A percentile compares a stretch with the other conserved stretches of the same genome.
phyloP scores from a whole-genome alignment of 257 asterid genomes.

The Scutellaria galericulata region DNA sequence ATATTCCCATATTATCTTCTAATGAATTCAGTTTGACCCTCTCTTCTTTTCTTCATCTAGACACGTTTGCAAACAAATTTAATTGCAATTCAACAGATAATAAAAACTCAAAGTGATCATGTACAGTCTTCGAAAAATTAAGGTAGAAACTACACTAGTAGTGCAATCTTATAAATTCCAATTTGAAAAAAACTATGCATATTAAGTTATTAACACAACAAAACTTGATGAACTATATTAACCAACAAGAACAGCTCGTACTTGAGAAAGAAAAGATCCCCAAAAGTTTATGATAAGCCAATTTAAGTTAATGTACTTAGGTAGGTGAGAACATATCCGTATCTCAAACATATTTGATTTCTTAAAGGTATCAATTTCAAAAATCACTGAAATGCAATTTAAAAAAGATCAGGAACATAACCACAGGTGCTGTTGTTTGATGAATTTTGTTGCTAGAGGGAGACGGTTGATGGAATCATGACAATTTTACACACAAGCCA shows the following conservation, averaged over 20 bases:
- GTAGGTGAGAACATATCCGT: not conserved
- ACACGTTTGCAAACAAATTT: not conserved
- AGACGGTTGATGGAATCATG: not conserved
- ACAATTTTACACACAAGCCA: not conserved
- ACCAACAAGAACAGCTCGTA: not conserved
- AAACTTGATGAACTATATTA: not conserved
- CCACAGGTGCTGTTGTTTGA: no score
- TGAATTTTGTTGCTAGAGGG: no score
- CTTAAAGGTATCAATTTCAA: not conserved
- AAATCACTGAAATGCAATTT: not conserved
- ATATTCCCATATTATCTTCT: not conserved
- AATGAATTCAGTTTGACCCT: not conserved
- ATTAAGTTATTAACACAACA: no score
- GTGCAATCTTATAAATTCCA: not conserved
- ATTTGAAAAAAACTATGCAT: not conserved
- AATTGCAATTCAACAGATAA: not conserved
- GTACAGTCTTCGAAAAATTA: not conserved
- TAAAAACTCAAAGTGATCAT: not conserved
- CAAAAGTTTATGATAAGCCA: not conserved
- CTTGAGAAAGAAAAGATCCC: not conserved
- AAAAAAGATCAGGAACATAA: slow-evolving; percentile 7
- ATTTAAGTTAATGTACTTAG: not conserved
- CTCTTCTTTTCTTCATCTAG: not conserved
- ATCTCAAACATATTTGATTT: not conserved
- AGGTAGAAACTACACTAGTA: not conserved